phyloP scores from a whole-genome alignment of 2,329 filamentous ascomycete genomes.

The Penicillium sp. region DNA sequence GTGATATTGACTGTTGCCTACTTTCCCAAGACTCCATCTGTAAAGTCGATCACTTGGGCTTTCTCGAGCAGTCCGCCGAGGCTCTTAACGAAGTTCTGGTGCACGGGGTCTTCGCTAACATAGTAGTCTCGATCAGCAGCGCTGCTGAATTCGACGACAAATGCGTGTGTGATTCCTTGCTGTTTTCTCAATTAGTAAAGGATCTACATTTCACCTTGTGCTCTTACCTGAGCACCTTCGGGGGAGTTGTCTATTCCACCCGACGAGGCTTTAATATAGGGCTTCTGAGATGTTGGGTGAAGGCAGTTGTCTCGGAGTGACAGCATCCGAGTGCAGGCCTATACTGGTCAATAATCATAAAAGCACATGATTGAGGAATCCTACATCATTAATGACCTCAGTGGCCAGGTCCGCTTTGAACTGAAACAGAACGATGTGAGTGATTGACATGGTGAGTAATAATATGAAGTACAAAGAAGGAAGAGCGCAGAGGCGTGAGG shows the following conservation, averaged over 20 bases:
- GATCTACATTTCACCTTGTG: neutral
- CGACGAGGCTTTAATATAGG: slow-evolving; percentile 61
- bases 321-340: slow-evolving; percentile 62
- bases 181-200: slow-evolving; percentile 22
- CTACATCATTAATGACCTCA: slow-evolving; percentile 59
- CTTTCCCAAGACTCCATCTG: slow-evolving; percentile 22
- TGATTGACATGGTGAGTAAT: slow-evolving; percentile 56
- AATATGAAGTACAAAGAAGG: neutral
- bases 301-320: slow-evolving; percentile 60
- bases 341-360: neutral
- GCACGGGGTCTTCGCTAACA: slow-evolving; percentile 63
- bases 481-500: neutral
- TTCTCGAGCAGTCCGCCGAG: slow-evolving; percentile 35
- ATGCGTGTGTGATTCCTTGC: slow-evolving; percentile 69
- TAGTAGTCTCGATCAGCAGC: slow-evolving; percentile 70
- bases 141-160: slow-evolving; percentile 67
- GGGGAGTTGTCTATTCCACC: slow-evolving; percentile 65
- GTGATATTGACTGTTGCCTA: neutral
- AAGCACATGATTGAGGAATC: slow-evolving; percentile 19
- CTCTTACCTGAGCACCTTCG: slow-evolving; percentile 59
- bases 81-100: slow-evolving; percentile 60
- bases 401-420: slow-evolving; percentile 58
- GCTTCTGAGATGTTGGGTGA: slow-evolving; percentile 58
- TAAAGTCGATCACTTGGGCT: slow-evolving; percentile 41
- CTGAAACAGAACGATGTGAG: slow-evolving; percentile 70